Percentiles rank a stretch among this genome's conserved stretches.
phyloP scores from a whole-genome alignment of 306 rosid genomes.

The Mucuna pruriens region DNA sequence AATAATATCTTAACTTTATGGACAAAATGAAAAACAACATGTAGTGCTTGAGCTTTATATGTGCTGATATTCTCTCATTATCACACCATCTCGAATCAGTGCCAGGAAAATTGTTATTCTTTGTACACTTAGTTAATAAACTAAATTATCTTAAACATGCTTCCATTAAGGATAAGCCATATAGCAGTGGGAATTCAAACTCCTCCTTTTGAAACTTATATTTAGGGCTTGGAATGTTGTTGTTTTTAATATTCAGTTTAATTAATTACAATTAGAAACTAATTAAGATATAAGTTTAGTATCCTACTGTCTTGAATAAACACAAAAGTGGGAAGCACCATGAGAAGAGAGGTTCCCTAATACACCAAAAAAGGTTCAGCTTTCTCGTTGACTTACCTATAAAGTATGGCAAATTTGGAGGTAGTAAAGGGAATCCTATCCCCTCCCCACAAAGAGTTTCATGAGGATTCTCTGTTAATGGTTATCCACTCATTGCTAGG shows the following conservation, averaged over 20 bases:
- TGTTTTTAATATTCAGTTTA: background rate
- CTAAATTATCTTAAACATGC: conserved; percentile 26
- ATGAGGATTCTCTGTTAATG: conserved; percentile 63
- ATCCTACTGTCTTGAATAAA: conserved; percentile 45
- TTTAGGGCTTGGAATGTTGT: background rate
- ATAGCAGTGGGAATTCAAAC: background rate
- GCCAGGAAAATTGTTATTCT: conserved; percentile 6
- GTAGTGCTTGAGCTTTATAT: conserved; percentile 35
- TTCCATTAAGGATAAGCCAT: background rate
- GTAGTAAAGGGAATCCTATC: conserved; percentile 72
- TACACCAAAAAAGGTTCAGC: conserved; percentile 53
- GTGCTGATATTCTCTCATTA: conserved; percentile 31
- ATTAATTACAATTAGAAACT: conserved; percentile 22
- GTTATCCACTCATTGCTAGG: conserved; percentile 72
- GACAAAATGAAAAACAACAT: conserved; percentile 12
- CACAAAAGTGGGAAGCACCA: conserved; percentile 70
- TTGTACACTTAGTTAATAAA: background rate
- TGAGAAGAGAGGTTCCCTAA: conserved; percentile 66
- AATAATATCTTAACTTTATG: conserved; percentile 40
- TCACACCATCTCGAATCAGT: conserved; percentile 14
- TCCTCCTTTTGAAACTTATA: background rate
- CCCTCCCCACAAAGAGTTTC: conserved; percentile 62
- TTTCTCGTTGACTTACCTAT: conserved; percentile 87
- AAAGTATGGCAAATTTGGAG: conserved; percentile 82
- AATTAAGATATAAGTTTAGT: conserved; percentile 3